phyloP scores from a whole-genome alignment of 192 early-diverging fungal species.

The Blastocladiella britannica region DNA sequence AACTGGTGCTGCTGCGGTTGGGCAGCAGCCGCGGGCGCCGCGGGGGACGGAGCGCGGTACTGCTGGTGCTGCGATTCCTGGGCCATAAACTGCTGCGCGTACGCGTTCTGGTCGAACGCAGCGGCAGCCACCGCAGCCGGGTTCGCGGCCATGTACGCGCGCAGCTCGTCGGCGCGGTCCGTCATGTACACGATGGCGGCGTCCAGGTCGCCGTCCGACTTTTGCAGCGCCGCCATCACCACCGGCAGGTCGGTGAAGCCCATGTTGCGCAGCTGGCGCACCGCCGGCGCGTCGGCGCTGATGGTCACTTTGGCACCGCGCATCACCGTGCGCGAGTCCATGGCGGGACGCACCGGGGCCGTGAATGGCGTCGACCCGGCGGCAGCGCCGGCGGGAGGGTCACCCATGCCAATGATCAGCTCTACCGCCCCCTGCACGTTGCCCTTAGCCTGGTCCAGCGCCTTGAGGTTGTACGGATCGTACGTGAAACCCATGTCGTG shows the following conservation, averaged over 20 bases:
- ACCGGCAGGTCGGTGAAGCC: conserved; percentile 58
- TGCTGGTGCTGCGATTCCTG: neutral
- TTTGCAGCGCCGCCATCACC: conserved; percentile 44
- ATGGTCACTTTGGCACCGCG: neutral
- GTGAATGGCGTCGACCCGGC: neutral
- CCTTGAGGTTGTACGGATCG: conserved; percentile 35
- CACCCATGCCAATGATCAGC: conserved; percentile 15
- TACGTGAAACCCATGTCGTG: conserved; percentile 73
- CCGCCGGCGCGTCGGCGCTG: neutral
- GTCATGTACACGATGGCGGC: conserved; percentile 41
- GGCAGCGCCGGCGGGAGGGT: too few species aligned
- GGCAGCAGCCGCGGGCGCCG: too few species aligned
- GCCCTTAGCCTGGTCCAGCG: conserved; percentile 46
- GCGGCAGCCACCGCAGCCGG: neutral
- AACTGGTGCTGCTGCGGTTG: neutral
- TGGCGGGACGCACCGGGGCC: neutral
- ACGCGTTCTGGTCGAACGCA: neutral
- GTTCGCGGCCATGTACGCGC: neutral
- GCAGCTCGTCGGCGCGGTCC: neutral
- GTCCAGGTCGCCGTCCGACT: conserved; percentile 48
- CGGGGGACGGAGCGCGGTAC: too few species aligned
- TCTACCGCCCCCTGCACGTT: conserved; percentile 53
- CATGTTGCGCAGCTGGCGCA: conserved; percentile 39
- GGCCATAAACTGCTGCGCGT: neutral
- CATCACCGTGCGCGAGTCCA: neutral